Evolutionary conservation across 352 stramenopile genomes (phyloP), one percentile per base, ranked within the genome.

Genomic region (Phytophthora brassicae): DNA sequence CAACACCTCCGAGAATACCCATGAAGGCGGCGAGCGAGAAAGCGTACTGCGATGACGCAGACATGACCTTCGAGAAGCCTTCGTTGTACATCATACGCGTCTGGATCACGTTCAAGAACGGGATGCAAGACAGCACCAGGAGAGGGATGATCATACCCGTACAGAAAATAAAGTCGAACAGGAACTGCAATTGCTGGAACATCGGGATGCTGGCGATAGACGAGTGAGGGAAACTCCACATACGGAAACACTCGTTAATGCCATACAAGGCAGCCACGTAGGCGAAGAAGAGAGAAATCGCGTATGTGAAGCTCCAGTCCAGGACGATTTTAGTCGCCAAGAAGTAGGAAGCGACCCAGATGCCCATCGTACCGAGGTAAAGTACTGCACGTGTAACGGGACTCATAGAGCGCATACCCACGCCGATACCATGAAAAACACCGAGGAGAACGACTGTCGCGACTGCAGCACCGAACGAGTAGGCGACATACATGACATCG

Each of bases 51-150:
- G 79, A 89, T 4, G 83, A 90, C 13, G 77, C 83, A 6, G 83
- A 92, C 70, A 92, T 84, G 56, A 90, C 81, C 63, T 88, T 82
- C 1, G 80, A 89, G 60, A 92, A 92, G 3, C 83, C 83, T 73
- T 92, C 72, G 65, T 92, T 92, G 73, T 92, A 92, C 83, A 92
- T 92, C 83, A 92, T 92, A 57, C 83, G 80, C 46, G 83, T 90
- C 67, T 92, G 83, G 49, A 92, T 89, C 22, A 92, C 52, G 56
- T 90, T 90, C 46, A 92, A 66, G 53, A 92, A 92, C 44, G 83
- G 83, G 47, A 89, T 81, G 52, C 75, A 75, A 39, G 80, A 90
- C 70, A 92, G 72, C 1, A 92, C 44, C 6, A 92, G 46, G 4
- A 92, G 68, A 19, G 81, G 80, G 33, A 92, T 72, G 41, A 90